Base-by-base conservation (phyloP, 1,284 basidiomycete genomes). In the Schizophyllum amplum region DNA sequence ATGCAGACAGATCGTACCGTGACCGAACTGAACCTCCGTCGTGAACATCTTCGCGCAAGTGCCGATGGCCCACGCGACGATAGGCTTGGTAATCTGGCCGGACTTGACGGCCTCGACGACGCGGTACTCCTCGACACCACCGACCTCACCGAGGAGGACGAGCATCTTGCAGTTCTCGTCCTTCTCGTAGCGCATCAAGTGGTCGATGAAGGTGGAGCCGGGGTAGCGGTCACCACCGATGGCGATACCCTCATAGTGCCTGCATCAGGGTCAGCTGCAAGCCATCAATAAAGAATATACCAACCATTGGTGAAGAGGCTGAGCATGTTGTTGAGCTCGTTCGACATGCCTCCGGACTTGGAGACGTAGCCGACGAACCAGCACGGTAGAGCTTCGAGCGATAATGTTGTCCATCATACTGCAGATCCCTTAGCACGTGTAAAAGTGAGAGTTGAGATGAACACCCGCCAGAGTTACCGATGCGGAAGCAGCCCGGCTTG, bases 331-430 rank as follows among this genome's bases (percentile, higher is more conserved):
- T 99, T 98, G 66, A 99, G 81, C 77, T 99, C 97, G 81, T 99
- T 99, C 66, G 96, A 99, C 97, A 99, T 99, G 73, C 97, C 96
- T 65, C 96, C 96, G 13, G 96, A 98, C 80, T 99, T 99, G 75
- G 94, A 98, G 71, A 99, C 96, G 76, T 98, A 98, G 69, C 94
- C 96, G 67, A 99, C 92, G 22, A 95, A 60, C 96, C 97, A 51
- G 95, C 78, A 68, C 95, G 93, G 86, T 98, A 99, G 63, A 99
- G 91, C 82, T 98, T 99, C 63, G 94, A 98, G 95, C 79, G 67
- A 98, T 94, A 77, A 98, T 96, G 81, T 98, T 99, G 81, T 99
- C 97, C 94, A 98, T 98, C 96, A 98, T 98, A 71, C 91, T 86
- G 64, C 0, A 55, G 21, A 59, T 55, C 46, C 17, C 48, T 52